phyloP scores from a whole-genome alignment of 78 protist genomes.

The Monosiga brevicollis region DNA sequence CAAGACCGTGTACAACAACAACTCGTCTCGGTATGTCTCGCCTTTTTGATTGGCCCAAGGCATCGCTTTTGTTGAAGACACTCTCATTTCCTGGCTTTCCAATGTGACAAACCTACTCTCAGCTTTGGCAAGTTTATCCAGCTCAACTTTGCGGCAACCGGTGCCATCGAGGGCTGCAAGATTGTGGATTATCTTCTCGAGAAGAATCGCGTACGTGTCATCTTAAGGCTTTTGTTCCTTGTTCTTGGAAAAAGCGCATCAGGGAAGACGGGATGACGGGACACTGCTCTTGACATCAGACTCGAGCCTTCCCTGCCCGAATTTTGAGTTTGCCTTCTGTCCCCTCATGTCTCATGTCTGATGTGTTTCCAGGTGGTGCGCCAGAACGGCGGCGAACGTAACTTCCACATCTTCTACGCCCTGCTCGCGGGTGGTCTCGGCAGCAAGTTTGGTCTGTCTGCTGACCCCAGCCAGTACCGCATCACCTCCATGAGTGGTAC shows the following conservation, averaged over 20 bases:
- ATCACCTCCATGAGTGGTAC: slow-evolving; percentile 44
- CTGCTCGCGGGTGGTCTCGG: slow-evolving; percentile 37
- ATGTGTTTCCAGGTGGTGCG: slow-evolving; percentile 44
- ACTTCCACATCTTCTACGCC: slow-evolving; percentile 85
- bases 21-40: slow-evolving; percentile 1
- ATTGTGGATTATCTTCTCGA: slow-evolving; percentile 49
- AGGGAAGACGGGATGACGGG: no score
- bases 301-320: neutral
- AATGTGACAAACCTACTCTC: no score
- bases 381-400: slow-evolving; percentile 72
- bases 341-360: no score
- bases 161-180: slow-evolving; percentile 14
- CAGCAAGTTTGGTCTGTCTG: neutral
- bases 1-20: slow-evolving; percentile 35
- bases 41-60: no score
- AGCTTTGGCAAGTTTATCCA: slow-evolving; percentile 60
- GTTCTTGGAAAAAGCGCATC: no score
- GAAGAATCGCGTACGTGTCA: slow-evolving; percentile 72
- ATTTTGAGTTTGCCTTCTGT: no score
- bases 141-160: slow-evolving; percentile 52
- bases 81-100: no score
- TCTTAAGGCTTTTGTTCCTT: slow-evolving; percentile 10
- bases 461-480: slow-evolving; percentile 38
- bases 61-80: no score
- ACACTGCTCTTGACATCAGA: no score